Evolutionary conservation across 164 flowering plant genomes (phyloP).

Genomic region (Liquidambar formosana): DNA sequence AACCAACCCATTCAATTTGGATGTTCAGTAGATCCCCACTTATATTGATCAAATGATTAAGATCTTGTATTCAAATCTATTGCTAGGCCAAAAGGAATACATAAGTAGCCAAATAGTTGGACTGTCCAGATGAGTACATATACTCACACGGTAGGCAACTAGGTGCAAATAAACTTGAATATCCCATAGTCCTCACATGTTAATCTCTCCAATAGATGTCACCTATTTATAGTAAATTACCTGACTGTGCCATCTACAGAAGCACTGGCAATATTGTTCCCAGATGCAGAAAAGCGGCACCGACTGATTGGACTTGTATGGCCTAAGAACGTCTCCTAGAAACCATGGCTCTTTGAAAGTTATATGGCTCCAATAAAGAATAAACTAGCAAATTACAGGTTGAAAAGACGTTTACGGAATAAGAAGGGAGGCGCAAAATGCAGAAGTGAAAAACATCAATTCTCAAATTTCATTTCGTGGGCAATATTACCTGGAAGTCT

Average conservation of each 20-base stretch:
- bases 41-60: background rate
- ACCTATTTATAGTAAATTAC: conserved; percentile 32
- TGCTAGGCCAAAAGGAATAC: background rate
- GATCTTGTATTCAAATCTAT: background rate
- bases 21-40: background rate
- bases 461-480: background rate
- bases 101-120: background rate
- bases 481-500: conserved; percentile 64
- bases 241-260: conserved; percentile 95
- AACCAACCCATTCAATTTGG: background rate
- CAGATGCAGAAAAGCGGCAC: conserved; percentile 91
- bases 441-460: background rate
- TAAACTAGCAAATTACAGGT: background rate
- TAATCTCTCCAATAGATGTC: background rate
- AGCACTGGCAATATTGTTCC: conserved; percentile 95
- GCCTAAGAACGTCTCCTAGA: conserved; percentile 89
- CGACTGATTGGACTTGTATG: conserved; percentile 92
- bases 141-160: background rate
- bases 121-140: background rate
- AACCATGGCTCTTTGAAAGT: conserved; percentile 14
- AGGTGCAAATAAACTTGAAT: background rate
- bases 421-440: background rate
- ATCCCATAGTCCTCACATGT: background rate
- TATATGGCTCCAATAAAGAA: background rate
- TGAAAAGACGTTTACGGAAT: too few species aligned